Base-by-base conservation (phyloP, 2,329 filamentous ascomycete species). In the Monosporascus sp. region DNA sequence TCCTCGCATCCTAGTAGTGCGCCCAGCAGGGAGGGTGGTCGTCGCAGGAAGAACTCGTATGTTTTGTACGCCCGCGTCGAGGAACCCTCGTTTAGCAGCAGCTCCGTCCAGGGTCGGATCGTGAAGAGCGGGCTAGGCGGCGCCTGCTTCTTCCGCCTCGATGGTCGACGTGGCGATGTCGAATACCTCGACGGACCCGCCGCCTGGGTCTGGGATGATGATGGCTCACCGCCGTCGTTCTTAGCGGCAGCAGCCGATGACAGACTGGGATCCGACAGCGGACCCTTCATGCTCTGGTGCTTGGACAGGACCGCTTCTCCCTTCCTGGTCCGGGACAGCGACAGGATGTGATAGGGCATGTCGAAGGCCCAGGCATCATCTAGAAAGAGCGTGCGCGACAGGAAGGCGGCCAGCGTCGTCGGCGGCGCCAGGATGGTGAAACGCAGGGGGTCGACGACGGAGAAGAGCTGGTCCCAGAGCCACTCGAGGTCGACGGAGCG, bases 41-140 rank as follows among this genome's bases (percentile, higher is more conserved):
- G 74, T 45, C 83, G 82, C 37, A 85, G 74, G 63, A 86, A 89
- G 69, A 86, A 90, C 61, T 90, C 85, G 65, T 89, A 87, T 4
- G 81, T 84, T 47, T 79, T 79, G 70, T 89, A 92, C 6, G 83
- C 86, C 53, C 78, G 78, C n/a, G 87, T 78, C 5, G 84, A 89
- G 0, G 87, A 89, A 8, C 87, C 87, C 70, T 93, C 88, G 65
- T 92, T 92, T 58, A 91, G 80, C 2, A 80, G 72, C 0, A 91
- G 62, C 19, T 80, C 77, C 0, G 75, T 77, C 88, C 89, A 92
- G 2, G 79, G 79, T 1, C 80, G 77, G n/a, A 80, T 72, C 26
- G 76, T 76, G 45, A 89, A 78, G 1, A 90, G 69, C 11, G 65
- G 66, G 57, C 67, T 71, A 2, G 68, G 63, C 1, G 63, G 58